A percentile compares a stretch with the other conserved stretches of the same genome.
These are phyloP conservation scores for Xylariaceae sp. DNA, from an alignment of 2,329 filamentous ascomycete species.

Conservation along the genomic window DNA sequence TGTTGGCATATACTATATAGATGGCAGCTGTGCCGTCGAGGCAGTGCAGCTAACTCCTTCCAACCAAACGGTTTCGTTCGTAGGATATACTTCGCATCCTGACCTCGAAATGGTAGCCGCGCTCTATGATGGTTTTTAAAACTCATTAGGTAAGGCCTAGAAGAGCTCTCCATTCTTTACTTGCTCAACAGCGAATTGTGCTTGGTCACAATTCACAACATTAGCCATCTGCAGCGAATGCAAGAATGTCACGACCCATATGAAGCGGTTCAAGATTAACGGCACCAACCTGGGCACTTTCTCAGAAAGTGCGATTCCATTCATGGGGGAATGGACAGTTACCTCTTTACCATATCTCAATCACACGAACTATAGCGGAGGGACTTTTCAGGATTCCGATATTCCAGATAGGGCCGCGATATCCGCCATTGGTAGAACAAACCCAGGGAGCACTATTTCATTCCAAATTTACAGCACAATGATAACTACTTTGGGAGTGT, in stretches of 20 bases:
- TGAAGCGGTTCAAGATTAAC: constrained; percentile 1
- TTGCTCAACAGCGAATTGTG: constrained; percentile 24
- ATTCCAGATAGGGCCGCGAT: too few species aligned
- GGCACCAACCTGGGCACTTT: not conserved
- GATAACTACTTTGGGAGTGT: too few species aligned
- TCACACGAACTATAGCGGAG: constrained; percentile 1
- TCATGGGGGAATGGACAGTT: not conserved
- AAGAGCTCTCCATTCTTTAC: constrained; percentile 7
- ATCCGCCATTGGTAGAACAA: too few species aligned
- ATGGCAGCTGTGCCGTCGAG: not conserved
- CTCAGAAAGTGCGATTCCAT: too few species aligned
- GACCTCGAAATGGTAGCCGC: not conserved
- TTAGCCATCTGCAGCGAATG: constrained; percentile 22
- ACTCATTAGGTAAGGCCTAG: not conserved
- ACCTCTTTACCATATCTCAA: not conserved
- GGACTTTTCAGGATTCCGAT: too few species aligned
- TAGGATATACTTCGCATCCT: not conserved
- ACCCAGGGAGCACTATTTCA: too few species aligned
- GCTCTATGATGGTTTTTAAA: not conserved
- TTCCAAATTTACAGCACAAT: too few species aligned
- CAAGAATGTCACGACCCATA: constrained; percentile 11
- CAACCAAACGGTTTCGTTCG: not conserved
- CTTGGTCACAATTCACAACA: constrained; percentile 20
- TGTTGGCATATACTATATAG: not conserved
- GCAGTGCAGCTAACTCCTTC: not conserved